phyloP scores from a whole-genome alignment of 306 rosid species.

The Leucaena leucocephala region DNA sequence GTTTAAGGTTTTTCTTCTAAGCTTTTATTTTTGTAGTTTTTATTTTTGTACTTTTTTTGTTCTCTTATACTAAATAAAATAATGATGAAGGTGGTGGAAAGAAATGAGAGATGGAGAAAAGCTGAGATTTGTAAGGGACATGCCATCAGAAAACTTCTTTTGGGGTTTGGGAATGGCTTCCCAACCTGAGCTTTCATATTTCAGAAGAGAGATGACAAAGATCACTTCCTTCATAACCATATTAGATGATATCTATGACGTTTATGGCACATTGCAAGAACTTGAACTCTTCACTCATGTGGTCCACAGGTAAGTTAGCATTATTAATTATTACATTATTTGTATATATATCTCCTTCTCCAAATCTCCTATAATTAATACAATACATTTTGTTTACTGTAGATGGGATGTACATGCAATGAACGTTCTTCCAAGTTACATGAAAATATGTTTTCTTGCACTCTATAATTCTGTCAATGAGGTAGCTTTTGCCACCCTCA shows the following conservation, averaged over 20 bases:
- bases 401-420: not conserved
- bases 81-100: not conserved
- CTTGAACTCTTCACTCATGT: not conserved
- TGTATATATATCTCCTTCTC: not conserved
- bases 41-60: no score
- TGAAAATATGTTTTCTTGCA: not conserved
- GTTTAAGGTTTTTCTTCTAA: no score
- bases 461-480: not conserved
- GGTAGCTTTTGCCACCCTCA: not conserved
- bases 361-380: not conserved
- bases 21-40: no score
- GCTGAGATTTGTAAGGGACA: not conserved
- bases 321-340: no score
- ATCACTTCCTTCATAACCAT: slow-evolving; percentile 1
- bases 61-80: no score
- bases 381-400: not conserved
- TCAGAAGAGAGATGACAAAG: not conserved
- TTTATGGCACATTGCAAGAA: not conserved
- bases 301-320: not conserved
- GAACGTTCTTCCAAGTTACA: not conserved
- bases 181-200: not conserved
- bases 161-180: not conserved
- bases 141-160: not conserved
- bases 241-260: not conserved
- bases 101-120: not conserved